Conservation (phyloP, 257 asterid species). For the Rhazya stricta region DNA sequence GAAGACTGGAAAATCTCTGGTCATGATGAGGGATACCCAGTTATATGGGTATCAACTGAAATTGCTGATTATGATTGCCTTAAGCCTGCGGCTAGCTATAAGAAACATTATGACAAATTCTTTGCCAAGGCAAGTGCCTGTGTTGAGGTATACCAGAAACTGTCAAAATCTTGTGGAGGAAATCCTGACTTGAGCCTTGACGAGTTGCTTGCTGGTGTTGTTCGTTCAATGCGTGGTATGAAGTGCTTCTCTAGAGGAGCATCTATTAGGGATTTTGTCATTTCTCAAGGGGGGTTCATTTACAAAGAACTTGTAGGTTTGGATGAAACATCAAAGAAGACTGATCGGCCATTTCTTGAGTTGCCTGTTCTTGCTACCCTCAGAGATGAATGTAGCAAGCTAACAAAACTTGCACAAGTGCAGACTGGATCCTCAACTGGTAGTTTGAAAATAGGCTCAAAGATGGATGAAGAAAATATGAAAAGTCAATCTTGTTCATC, state of each 20-base stretch:
- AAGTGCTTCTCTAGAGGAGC: slow-evolving; percentile 66
- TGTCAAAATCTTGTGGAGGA: slow-evolving; percentile 65
- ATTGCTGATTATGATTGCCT: slow-evolving; percentile 82
- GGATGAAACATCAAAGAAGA: slow-evolving; percentile 71
- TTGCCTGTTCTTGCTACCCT: slow-evolving; percentile 60
- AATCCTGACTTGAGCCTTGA: slow-evolving; percentile 59
- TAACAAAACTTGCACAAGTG: slow-evolving; percentile 27
- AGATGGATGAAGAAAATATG: slow-evolving; percentile 30
- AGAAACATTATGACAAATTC: slow-evolving; percentile 66
- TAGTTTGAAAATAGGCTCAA: slow-evolving; percentile 52
- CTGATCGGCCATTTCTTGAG: slow-evolving; percentile 49
- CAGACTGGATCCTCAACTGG: slow-evolving; percentile 37
- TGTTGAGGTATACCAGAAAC: slow-evolving; percentile 69
- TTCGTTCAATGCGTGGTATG: slow-evolving; percentile 73
- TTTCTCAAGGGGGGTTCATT: slow-evolving; percentile 82
- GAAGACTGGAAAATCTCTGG: slow-evolving; percentile 97
- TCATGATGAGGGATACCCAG: slow-evolving; percentile 84
- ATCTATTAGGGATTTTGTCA: slow-evolving; percentile 65
- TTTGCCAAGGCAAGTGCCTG: slow-evolving; percentile 77
- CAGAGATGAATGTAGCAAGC: slow-evolving; percentile 53
- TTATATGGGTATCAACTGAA: slow-evolving; percentile 80
- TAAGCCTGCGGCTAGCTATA: slow-evolving; percentile 74
- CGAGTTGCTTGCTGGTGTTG: slow-evolving; percentile 86
- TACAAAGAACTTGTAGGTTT: slow-evolving; percentile 77
- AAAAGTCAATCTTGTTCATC: slow-evolving; percentile 24